Conservation (phyloP, 2,329 filamentous ascomycete species). For the Diplodia mutila region DNA sequence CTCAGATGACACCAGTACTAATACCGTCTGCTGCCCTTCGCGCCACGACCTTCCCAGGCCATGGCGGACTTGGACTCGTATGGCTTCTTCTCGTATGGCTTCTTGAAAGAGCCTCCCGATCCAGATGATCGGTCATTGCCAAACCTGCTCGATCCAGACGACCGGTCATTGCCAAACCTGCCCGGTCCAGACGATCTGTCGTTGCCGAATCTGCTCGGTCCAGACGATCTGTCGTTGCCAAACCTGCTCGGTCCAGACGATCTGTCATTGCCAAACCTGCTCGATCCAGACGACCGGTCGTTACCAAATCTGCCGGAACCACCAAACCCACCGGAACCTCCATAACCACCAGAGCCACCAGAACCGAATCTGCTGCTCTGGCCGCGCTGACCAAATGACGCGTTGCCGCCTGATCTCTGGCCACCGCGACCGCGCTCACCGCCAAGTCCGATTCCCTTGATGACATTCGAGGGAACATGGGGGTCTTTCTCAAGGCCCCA, state of each 20-base stretch:
- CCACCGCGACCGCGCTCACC: neutral
- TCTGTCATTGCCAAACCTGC: neutral
- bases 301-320: no score
- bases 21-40: neutral
- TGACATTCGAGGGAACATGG: neutral
- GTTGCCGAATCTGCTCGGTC: no score
- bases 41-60: neutral
- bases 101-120: no score
- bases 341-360: neutral
- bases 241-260: neutral
- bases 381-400: neutral
- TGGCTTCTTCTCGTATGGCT: no score
- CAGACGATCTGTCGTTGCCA: no score
- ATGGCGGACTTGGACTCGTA: neutral
- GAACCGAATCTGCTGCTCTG: neutral
- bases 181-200: no score
- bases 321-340: no score
- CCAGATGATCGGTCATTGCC: no score
- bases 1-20: neutral
- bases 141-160: no score
- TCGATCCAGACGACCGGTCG: no score
- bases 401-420: no score
- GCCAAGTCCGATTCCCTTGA: neutral
- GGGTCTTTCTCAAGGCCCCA: slow-evolving; percentile 51
- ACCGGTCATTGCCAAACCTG: no score